Base-by-base conservation (phyloP, 805 yeast genomes). In the Spencermartinsiella europaea region DNA sequence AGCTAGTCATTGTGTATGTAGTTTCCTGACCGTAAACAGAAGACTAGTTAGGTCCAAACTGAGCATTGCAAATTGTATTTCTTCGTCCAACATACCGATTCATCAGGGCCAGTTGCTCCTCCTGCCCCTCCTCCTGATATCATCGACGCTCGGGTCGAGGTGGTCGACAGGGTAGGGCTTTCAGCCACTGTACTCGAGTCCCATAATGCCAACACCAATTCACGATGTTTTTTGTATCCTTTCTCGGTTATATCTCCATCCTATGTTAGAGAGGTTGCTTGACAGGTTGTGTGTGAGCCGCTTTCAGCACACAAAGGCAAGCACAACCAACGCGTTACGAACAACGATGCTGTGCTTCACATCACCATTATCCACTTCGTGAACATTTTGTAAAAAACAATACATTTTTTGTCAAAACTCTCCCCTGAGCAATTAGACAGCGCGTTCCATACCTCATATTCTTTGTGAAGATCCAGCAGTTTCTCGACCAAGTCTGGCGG, bases 211-310 rank as follows among this genome's bases (percentile, higher is more conserved):
- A 74, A 59, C 17, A 77, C 57, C 50, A 61, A 67, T 37, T 68
- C 73, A 49, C 86, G 66, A 50, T 80, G 82, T 54, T 76, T 81
- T 37, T 71, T 68, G 59, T 81, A 85, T 1, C 93, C 91, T 59
- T 83, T 85, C 40, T 75, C 81, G 0, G 93, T 84, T 46, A 85
- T 67, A 48, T 81, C 81, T 1, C 88, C 91, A 31, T 84, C 89
- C 53, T 69, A 36, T n/a, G n/a, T n/a, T n/a, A n/a, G n/a, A n/a
- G n/a, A n/a, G n/a, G n/a, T n/a, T n/a, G 12, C 34, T 17, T 22
- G 46, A 40, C 19, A 31, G 12, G 28, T 19, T 25, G 21, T n/a
- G 31, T 34, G 34, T 10, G 12, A 22, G 38, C 35, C 35, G 33
- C 7, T 17, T 15, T 17, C 7, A 38, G 34, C 35, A 14, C 14